phyloP scores from a whole-genome alignment of 192 early-diverging fungal species.

The Coemansia sp. region DNA sequence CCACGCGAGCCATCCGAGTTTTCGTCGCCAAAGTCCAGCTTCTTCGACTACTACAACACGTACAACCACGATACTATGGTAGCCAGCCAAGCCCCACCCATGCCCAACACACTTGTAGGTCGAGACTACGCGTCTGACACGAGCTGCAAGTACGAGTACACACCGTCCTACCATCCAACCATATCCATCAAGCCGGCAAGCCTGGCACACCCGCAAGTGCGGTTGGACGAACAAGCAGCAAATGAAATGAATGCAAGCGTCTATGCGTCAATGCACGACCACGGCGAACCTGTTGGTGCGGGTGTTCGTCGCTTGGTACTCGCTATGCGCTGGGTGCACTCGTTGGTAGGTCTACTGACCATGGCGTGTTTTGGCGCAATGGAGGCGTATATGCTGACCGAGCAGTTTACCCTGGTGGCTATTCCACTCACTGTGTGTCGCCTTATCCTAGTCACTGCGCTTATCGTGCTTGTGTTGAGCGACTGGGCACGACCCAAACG shows the following conservation, averaged over 20 bases:
- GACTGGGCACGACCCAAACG: constrained; percentile 22
- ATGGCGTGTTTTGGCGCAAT: constrained; percentile 27
- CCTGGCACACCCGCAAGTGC: too few relatives aligned
- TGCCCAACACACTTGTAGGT: neutral
- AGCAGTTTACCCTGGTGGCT: constrained; percentile 14
- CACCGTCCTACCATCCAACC: too few relatives aligned
- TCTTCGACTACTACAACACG: neutral
- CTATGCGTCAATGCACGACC: neutral
- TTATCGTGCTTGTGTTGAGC: constrained; percentile 30
- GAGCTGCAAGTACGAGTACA: neutral
- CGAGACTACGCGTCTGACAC: neutral
- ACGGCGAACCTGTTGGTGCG: neutral
- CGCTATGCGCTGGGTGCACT: constrained; percentile 20
- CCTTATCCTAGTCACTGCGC: constrained; percentile 21
- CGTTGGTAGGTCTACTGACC: constrained; percentile 11
- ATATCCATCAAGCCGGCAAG: too few relatives aligned
- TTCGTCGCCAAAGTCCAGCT: neutral
- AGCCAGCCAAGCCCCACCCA: neutral
- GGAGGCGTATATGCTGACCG: constrained; percentile 38
- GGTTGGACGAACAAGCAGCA: too few relatives aligned
- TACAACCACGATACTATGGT: neutral
- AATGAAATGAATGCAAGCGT: neutral
- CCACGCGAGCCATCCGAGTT: neutral
- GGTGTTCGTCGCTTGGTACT: constrained; percentile 1
- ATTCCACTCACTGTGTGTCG: constrained; percentile 43